Base-by-base conservation (phyloP, 306 rosid genomes). In the Ochetophila trinervis region DNA sequence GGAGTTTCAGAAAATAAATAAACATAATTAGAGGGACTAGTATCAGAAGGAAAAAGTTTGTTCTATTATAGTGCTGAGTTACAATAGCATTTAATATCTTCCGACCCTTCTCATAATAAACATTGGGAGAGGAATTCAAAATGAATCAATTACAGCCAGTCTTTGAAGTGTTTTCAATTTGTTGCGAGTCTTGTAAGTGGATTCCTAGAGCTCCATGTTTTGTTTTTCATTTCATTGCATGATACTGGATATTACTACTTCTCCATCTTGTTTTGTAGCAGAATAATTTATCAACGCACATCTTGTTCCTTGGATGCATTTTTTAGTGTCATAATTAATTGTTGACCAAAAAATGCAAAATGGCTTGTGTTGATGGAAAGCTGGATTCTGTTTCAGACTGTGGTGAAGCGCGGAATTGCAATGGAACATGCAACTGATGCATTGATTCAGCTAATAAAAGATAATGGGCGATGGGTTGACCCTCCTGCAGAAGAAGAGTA, bases 351-450 rank as follows among this genome's bases (percentile, higher is more conserved):
- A 11, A 22, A 12, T 19, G 16, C 42, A 44, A 40, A 40, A 27
- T 17, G 16, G 21, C 53, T 32, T 58, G 20, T 13, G 17, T 67
- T 83, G 81, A 81, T 16, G 1, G 3, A 19, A 63, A 62, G 56
- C 75, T 78, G 32, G 50, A 72, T 77, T 51, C 10, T 59, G 60
- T 71, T 70, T 32, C 96, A 93, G 99, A 84, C 82, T 0, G 97
- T 93, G 67, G 87, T 93, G 83, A 87, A 83, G 87, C 99, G 99
- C 13, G 99, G 75, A 62, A 87, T 93, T 57, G 99, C 54, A 32
- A 93, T 93, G 99, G 99, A 86, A 80, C 79, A 80, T 36, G 99
- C 99, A 18, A 93, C 99, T 0, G 78, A 93, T 69, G 97, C 99
- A 30, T 78, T 93, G 83, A 93, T 93, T 56, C 91, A 84, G 74